A percentile compares a stretch with the other conserved stretches of the same genome.
phyloP scores from a whole-genome alignment of 768 basidiomycete genomes.

The Mycena epipterygia region DNA sequence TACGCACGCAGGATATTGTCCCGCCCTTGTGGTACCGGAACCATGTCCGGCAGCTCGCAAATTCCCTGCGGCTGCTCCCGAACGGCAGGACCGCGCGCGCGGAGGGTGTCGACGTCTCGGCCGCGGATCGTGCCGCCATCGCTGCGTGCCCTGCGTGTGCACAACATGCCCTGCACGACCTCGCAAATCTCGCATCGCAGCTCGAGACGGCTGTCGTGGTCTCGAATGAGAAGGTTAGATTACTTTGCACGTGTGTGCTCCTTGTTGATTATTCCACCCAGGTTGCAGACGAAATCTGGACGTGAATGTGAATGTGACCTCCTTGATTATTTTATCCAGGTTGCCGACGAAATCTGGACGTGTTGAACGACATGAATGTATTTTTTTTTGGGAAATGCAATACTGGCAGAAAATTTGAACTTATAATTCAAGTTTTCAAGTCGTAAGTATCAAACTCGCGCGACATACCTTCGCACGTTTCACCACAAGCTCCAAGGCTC shows the following conservation, averaged over 20 bases:
- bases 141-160: slow-evolving; percentile 14
- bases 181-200: slow-evolving; percentile 11
- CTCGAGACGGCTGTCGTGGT: slow-evolving; percentile 3
- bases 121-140: slow-evolving; percentile 8
- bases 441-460: too few species aligned
- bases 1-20: slow-evolving; percentile 14
- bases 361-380: too few species aligned
- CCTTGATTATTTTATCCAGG: too few species aligned
- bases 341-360: too few species aligned
- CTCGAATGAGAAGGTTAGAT: slow-evolving; percentile 14
- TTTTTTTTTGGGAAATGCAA: too few species aligned
- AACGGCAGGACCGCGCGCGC: slow-evolving; percentile 8
- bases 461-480: too few species aligned
- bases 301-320: too few species aligned
- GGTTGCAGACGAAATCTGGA: too few species aligned
- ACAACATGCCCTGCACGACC: slow-evolving; percentile 19
- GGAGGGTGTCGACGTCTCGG: background rate
- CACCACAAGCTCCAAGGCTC: too few species aligned
- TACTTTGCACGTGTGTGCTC: background rate
- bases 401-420: too few species aligned
- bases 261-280: too few species aligned
- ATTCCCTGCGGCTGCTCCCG: slow-evolving; percentile 16
- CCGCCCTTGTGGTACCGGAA: slow-evolving; percentile 19
- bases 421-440: too few species aligned
- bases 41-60: slow-evolving; percentile 9